Conservation (phyloP, 768 basidiomycete genomes). For the Termitomyces sp. region DNA sequence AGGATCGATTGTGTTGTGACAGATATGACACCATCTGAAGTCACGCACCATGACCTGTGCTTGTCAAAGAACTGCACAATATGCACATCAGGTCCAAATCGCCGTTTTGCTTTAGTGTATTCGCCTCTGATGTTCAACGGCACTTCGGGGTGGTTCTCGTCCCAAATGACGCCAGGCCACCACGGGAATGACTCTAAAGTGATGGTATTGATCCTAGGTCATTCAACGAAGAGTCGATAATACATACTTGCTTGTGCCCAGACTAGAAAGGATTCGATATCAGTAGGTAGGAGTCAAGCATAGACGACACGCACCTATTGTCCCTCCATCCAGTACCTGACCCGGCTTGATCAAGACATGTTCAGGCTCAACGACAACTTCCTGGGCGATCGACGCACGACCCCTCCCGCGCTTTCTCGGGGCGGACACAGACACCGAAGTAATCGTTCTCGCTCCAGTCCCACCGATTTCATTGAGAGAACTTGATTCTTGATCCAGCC, state of each 20-base stretch:
- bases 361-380: constrained; percentile 19
- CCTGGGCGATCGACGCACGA: background rate
- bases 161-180: constrained; percentile 82
- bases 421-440: background rate
- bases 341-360: constrained; percentile 27
- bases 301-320: constrained; percentile 50
- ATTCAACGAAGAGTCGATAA: background rate
- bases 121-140: constrained; percentile 34
- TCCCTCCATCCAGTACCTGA: constrained; percentile 45
- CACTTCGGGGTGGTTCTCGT: constrained; percentile 53
- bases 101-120: constrained; percentile 25
- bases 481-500: constrained; percentile 31
- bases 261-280: constrained; percentile 35
- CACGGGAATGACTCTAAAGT: constrained; percentile 67
- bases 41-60: constrained; percentile 51
- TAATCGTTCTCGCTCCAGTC: constrained; percentile 9
- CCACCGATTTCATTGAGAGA: constrained; percentile 37
- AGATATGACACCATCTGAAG: background rate
- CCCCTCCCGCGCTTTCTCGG: background rate
- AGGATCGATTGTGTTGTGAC: background rate
- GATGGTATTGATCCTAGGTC: background rate
- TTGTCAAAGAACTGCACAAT: constrained; percentile 82
- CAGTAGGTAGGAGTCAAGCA: background rate
- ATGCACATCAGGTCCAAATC: constrained; percentile 40
- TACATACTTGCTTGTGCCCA: constrained; percentile 77